Percentiles rank a stretch among this genome's conserved stretches.
These are phyloP conservation scores for Spergularia bocconei DNA, from an alignment of 148 eudicot species.

Conservation along the genomic window DNA sequence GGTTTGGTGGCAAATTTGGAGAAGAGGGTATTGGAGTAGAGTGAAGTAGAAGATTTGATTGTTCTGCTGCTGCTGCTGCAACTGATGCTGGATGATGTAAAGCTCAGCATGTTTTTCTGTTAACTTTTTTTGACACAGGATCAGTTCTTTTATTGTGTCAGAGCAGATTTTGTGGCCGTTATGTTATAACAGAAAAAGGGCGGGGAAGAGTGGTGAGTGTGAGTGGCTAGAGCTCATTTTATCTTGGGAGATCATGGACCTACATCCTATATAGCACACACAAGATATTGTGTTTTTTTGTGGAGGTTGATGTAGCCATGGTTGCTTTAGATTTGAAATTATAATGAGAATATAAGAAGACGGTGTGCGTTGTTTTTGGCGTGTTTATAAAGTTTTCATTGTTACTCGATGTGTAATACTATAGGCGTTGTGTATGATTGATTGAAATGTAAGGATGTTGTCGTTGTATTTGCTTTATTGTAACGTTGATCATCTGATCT, in stretches of 20 bases:
- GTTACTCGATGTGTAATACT: no score
- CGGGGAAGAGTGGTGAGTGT: conserved; percentile 5
- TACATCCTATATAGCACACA: conserved; percentile 1
- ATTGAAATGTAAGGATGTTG: no score
- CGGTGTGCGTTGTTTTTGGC: no score
- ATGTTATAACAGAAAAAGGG: conserved; percentile 11
- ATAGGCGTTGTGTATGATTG: no score
- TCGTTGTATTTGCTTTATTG: no score
- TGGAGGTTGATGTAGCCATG: no score
- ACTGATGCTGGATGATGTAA: conserved; percentile 5
- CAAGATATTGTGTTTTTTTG: background rate
- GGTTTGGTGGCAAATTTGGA: conserved; percentile 22
- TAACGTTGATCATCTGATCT: no score
- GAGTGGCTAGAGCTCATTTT: conserved; percentile 27
- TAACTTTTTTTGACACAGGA: background rate
- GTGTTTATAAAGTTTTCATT: no score
- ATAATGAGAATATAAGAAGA: no score
- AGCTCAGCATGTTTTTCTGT: conserved; percentile 16
- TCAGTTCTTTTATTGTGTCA: background rate
- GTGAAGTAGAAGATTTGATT: conserved; percentile 11
- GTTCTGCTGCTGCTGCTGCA: background rate
- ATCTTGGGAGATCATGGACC: conserved; percentile 15
- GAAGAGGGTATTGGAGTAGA: conserved; percentile 24
- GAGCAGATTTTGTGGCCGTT: conserved; percentile 27
- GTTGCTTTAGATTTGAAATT: no score